A percentile compares a stretch with the other conserved stretches of the same genome.
Evolutionary conservation across 306 rosid genomes (phyloP).

Genomic region (Acacia melanoxylon): DNA sequence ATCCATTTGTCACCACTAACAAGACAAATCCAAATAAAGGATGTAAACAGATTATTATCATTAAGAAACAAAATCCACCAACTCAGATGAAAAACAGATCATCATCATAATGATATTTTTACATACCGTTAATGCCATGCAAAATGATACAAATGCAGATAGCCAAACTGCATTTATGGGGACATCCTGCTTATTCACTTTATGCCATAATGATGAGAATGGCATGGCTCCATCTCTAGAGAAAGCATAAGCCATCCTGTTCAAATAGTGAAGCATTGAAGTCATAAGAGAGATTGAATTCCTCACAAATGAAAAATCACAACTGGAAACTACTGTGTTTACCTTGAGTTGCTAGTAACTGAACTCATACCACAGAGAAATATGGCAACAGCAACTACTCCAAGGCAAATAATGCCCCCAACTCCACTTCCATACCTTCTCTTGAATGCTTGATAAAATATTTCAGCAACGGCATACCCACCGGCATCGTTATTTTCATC

Average conservation of each 20-base stretch:
- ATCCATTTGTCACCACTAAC: not conserved
- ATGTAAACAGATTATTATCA: not conserved
- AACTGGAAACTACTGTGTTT: slow-evolving; percentile 20
- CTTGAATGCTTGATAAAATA: slow-evolving; percentile 87
- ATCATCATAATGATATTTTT: slow-evolving; percentile 18
- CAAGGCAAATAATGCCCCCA: slow-evolving; percentile 95
- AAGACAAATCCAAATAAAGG: not conserved
- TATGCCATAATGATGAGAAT: slow-evolving; percentile 80
- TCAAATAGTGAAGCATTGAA: slow-evolving; percentile 24
- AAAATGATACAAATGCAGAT: slow-evolving; percentile 72
- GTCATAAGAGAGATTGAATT: slow-evolving; percentile 13
- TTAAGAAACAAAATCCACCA: not conserved
- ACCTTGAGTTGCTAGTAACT: slow-evolving; percentile 97
- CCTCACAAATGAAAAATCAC: slow-evolving; percentile 4
- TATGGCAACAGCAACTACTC: slow-evolving; percentile 80
- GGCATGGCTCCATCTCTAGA: slow-evolving; percentile 99
- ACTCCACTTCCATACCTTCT: slow-evolving; percentile 81
- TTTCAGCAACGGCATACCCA: slow-evolving; percentile 94
- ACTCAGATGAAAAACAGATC: not conserved
- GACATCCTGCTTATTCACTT: slow-evolving; percentile 80
- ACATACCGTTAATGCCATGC: slow-evolving; percentile 86
- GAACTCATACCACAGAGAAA: slow-evolving; percentile 99
- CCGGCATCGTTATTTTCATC: slow-evolving; percentile 78
- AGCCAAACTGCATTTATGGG: slow-evolving; percentile 94
- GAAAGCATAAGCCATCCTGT: slow-evolving; percentile 94